Evolutionary conservation across 2,329 filamentous ascomycete species (phyloP).

Genomic region (Xylaria sp.): DNA sequence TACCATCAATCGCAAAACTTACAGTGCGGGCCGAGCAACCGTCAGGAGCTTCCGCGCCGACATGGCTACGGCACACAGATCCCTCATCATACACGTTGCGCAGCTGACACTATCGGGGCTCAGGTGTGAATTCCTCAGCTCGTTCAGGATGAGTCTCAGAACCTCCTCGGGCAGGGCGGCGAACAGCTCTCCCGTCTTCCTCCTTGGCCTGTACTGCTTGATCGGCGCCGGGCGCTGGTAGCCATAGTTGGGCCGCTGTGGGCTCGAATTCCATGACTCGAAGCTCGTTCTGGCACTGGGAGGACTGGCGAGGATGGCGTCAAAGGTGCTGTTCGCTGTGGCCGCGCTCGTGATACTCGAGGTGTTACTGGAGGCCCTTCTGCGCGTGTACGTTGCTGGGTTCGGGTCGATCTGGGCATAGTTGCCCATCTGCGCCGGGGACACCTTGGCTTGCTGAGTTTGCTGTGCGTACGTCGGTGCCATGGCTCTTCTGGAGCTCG

Average conservation of each 20-base stretch:
- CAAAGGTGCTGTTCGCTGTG: slow-evolving; percentile 34
- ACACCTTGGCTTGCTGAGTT: slow-evolving; percentile 23
- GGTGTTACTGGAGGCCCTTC: slow-evolving; percentile 30
- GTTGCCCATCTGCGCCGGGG: slow-evolving; percentile 31
- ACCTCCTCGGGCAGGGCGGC: slow-evolving; percentile 61
- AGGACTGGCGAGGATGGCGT: slow-evolving; percentile 35
- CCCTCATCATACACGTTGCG: slow-evolving; percentile 67
- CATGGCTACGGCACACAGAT: slow-evolving; percentile 55
- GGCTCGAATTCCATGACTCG: slow-evolving; percentile 43
- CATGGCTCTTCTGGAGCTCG: slow-evolving; percentile 18
- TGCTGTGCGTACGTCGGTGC: slow-evolving; percentile 23
- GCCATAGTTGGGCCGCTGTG: slow-evolving; percentile 33
- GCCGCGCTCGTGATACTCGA: slow-evolving; percentile 33
- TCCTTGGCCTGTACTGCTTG: slow-evolving; percentile 40
- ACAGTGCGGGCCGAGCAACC: slow-evolving; percentile 55
- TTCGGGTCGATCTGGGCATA: slow-evolving; percentile 37
- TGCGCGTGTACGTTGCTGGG: slow-evolving; percentile 30
- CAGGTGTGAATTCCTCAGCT: slow-evolving; percentile 57
- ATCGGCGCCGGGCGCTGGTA: slow-evolving; percentile 41
- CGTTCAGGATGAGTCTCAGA: slow-evolving; percentile 57
- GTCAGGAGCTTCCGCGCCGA: slow-evolving; percentile 56
- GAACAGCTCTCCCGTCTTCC: slow-evolving; percentile 55
- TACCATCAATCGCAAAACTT: slow-evolving; percentile 34
- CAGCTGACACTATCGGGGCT: slow-evolving; percentile 54
- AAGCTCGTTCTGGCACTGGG: slow-evolving; percentile 44